These are phyloP conservation scores for Suillus lakei DNA, from an alignment of 768 basidiomycete genomes.

Conservation along the genomic window DNA sequence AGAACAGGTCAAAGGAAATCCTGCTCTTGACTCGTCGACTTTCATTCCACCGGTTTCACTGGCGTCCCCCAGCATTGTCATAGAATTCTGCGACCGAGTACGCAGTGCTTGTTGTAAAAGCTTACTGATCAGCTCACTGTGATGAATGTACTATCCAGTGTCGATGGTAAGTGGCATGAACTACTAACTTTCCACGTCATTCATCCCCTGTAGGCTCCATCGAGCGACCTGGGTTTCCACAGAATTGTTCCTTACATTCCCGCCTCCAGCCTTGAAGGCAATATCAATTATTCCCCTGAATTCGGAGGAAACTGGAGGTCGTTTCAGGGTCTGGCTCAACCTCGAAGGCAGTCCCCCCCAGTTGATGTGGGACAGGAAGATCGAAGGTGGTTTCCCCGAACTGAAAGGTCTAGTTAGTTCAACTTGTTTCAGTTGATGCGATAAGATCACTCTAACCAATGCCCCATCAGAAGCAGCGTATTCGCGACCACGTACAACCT, in stretches of 20 bases:
- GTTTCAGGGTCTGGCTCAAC: conserved; percentile 90
- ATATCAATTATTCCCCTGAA: conserved; percentile 79
- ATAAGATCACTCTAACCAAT: conserved; percentile 11
- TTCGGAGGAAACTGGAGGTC: conserved; percentile 81
- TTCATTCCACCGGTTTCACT: conserved; percentile 60
- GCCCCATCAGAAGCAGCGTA: conserved; percentile 76
- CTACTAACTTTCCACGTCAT: background rate
- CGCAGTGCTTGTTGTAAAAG: conserved; percentile 28
- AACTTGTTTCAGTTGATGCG: background rate
- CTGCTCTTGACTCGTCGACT: conserved; percentile 49
- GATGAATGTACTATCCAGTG: conserved; percentile 50
- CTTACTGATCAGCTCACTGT: conserved; percentile 4
- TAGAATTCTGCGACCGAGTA: conserved; percentile 94
- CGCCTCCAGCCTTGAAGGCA: conserved; percentile 69
- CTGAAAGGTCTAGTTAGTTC: conserved; percentile 75
- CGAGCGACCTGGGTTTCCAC: conserved; percentile 94
- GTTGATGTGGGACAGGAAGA: conserved; percentile 89
- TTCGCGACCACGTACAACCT: conserved; percentile 84
- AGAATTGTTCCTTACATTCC: conserved; percentile 90
- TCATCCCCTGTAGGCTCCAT: conserved; percentile 67
- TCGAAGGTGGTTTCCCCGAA: conserved; percentile 92
- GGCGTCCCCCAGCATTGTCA: conserved; percentile 62
- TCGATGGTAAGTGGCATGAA: conserved; percentile 65
- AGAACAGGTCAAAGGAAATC: conserved; percentile 6
- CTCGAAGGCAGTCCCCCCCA: conserved; percentile 38